phyloP scores from a whole-genome alignment of 2,329 filamentous ascomycete species.

The Stagonosporopsis vannaccii region DNA sequence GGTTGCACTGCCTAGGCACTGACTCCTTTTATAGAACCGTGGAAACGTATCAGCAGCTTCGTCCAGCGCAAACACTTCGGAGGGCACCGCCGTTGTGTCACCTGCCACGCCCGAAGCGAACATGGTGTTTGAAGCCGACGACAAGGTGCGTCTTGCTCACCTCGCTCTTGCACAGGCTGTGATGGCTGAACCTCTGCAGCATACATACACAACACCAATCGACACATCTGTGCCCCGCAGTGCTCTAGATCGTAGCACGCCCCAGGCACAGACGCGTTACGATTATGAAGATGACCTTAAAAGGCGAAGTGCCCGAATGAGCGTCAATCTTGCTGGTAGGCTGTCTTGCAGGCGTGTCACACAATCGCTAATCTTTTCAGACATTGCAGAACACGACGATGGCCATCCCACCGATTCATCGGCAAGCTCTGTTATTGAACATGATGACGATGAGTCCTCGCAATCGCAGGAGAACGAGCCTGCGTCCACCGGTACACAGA shows the following conservation, averaged over 20 bases:
- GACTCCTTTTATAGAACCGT: slow-evolving; percentile 39
- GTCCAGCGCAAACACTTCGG: slow-evolving; percentile 42
- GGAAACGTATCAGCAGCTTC: slow-evolving; percentile 38
- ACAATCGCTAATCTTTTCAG: slow-evolving; percentile 39
- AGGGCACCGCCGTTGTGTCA: slow-evolving; percentile 48
- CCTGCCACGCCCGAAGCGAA: slow-evolving; percentile 49
- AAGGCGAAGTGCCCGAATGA: slow-evolving; percentile 65
- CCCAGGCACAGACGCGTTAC: slow-evolving; percentile 81
- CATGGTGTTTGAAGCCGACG: slow-evolving; percentile 46
- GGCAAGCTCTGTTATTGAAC: slow-evolving; percentile 40
- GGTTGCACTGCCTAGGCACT: slow-evolving; percentile 43
- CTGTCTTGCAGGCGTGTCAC: slow-evolving; percentile 24
- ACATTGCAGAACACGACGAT: slow-evolving; percentile 57
- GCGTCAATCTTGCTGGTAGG: slow-evolving; percentile 79
- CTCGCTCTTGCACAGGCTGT: slow-evolving; percentile 27
- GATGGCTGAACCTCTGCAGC: slow-evolving; percentile 43
- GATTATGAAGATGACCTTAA: slow-evolving; percentile 69
- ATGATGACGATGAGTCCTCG: slow-evolving; percentile 43
- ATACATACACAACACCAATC: slow-evolving; percentile 72
- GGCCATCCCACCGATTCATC: slow-evolving; percentile 38
- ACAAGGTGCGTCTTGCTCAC: slow-evolving; percentile 45
- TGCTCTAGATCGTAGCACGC: slow-evolving; percentile 71
- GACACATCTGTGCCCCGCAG: slow-evolving; percentile 70
- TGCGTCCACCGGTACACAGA: slow-evolving; percentile 40
- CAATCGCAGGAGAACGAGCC: slow-evolving; percentile 42